Evolutionary conservation across 164 flowering plant genomes (phyloP).

Genomic region (Magnolia sinica): DNA sequence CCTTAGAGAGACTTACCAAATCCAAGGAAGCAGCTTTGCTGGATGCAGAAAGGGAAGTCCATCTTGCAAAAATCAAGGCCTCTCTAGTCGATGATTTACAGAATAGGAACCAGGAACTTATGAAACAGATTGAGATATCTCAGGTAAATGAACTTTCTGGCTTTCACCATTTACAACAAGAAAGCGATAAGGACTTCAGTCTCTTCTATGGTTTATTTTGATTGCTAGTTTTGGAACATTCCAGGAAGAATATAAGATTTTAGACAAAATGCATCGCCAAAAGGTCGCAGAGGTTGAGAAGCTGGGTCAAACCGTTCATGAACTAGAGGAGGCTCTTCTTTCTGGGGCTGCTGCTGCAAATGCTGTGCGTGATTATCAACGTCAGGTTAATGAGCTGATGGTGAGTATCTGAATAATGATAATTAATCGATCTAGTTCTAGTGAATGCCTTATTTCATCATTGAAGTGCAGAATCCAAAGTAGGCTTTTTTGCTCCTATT

Average conservation of each 20-base stretch:
- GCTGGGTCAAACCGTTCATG: constrained; percentile 12
- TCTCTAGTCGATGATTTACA: constrained; percentile 25
- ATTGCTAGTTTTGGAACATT: neutral
- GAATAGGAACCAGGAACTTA: constrained; percentile 26
- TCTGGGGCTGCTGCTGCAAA: constrained; percentile 26
- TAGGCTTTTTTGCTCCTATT: neutral
- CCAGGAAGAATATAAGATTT: constrained; percentile 18
- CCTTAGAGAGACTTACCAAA: constrained; percentile 14
- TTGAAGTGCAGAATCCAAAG: neutral
- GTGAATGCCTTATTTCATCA: neutral
- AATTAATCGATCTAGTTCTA: neutral
- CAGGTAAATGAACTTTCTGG: constrained; percentile 9
- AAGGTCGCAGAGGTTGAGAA: constrained; percentile 16
- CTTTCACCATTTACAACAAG: neutral
- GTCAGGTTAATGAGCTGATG: constrained; percentile 10
- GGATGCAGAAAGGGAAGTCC: constrained; percentile 21
- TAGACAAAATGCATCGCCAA: constrained; percentile 15
- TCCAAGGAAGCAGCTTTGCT: constrained; percentile 20
- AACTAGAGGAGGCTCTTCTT: constrained; percentile 24
- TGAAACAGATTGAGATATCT: constrained; percentile 26
- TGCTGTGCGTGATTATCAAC: constrained; percentile 15
- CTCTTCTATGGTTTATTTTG: neutral
- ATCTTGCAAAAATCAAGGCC: constrained; percentile 20
- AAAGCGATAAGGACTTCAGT: neutral
- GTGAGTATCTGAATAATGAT: constrained; percentile 3